A percentile compares a stretch with the other conserved stretches of the same genome.
phyloP scores from a whole-genome alignment of 805 yeast species.

The Blastobotrys parvus region DNA sequence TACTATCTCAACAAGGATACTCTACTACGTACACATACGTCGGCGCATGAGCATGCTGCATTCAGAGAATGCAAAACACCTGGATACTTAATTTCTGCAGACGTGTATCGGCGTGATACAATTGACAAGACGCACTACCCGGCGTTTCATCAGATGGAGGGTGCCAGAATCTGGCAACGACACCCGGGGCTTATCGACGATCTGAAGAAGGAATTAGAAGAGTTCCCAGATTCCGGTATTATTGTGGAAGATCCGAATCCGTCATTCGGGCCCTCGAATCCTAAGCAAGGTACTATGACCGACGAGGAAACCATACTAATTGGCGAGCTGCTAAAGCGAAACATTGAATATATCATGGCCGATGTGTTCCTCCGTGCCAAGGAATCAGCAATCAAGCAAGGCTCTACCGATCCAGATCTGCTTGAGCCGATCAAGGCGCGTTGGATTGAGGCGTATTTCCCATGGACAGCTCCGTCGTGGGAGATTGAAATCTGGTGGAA shows the following conservation, averaged over 20 bases:
- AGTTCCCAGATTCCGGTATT: conserved; percentile 58
- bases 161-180: conserved; percentile 75
- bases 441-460: conserved; percentile 94
- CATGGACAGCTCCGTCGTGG: conserved; percentile 98
- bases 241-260: conserved; percentile 70
- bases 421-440: conserved; percentile 75
- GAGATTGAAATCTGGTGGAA: conserved; percentile 99
- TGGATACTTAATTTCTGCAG: conserved; percentile 90
- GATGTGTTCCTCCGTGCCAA: conserved; percentile 72
- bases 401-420: conserved; percentile 49
- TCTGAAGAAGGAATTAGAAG: conserved; percentile 50
- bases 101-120: conserved; percentile 92
- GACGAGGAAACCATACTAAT: conserved; percentile 61
- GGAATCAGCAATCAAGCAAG: conserved; percentile 51
- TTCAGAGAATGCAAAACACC: conserved; percentile 59
- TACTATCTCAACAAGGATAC: conserved; percentile 72
- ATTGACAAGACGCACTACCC: conserved; percentile 96
- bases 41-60: conserved; percentile 92
- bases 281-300: conserved; percentile 72
- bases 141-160: conserved; percentile 96
- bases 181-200: conserved; percentile 32
- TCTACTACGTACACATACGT: conserved; percentile 85
- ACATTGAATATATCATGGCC: conserved; percentile 74
- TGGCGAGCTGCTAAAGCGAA: conserved; percentile 71
- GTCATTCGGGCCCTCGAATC: conserved; percentile 52